phyloP scores from a whole-genome alignment of 192 early-diverging fungal genomes.

The Coemansia sp. region DNA sequence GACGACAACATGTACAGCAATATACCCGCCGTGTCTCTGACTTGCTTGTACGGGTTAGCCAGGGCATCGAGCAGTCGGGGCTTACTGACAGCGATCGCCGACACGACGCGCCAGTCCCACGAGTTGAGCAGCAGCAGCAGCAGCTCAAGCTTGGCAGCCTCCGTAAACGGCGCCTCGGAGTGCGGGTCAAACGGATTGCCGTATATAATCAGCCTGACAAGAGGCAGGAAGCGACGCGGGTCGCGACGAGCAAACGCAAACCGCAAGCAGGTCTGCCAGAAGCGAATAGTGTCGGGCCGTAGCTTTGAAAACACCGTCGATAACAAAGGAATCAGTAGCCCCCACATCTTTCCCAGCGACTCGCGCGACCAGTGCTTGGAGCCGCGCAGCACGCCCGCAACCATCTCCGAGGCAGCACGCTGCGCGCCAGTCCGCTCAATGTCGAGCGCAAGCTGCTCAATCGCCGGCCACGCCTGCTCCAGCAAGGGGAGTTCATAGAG shows the following conservation, averaged over 20 bases:
- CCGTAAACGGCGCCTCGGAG: slow-evolving; percentile 81
- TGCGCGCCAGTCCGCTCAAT: slow-evolving; percentile 77
- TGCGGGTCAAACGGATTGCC: slow-evolving; percentile 67
- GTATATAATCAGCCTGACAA: slow-evolving; percentile 70
- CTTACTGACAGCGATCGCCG: slow-evolving; percentile 31
- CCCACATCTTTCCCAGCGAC: slow-evolving; percentile 65
- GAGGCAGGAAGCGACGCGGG: slow-evolving; percentile 75
- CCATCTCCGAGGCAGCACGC: slow-evolving; percentile 78
- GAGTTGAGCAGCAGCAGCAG: slow-evolving; percentile 62
- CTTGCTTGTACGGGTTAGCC: slow-evolving; percentile 88
- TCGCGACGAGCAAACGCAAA: slow-evolving; percentile 71
- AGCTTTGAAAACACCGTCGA: slow-evolving; percentile 63
- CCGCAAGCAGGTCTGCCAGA: slow-evolving; percentile 77
- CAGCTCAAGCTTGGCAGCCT: slow-evolving; percentile 80
- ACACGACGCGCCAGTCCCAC: slow-evolving; percentile 75
- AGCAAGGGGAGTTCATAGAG: slow-evolving; percentile 69
- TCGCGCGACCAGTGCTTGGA: slow-evolving; percentile 81
- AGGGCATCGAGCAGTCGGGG: slow-evolving; percentile 55
- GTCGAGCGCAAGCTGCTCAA: slow-evolving; percentile 59
- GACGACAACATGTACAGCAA: slow-evolving; percentile 71
- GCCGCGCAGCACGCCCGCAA: slow-evolving; percentile 83
- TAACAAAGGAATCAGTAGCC: slow-evolving; percentile 68
- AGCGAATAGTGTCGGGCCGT: slow-evolving; percentile 73
- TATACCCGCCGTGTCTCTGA: slow-evolving; percentile 77
- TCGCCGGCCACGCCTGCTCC: slow-evolving; percentile 57